Percentiles rank a stretch among this genome's conserved stretches.
Conservation (phyloP, 202 grass and related monocot genomes). For the Carex arenaria region DNA sequence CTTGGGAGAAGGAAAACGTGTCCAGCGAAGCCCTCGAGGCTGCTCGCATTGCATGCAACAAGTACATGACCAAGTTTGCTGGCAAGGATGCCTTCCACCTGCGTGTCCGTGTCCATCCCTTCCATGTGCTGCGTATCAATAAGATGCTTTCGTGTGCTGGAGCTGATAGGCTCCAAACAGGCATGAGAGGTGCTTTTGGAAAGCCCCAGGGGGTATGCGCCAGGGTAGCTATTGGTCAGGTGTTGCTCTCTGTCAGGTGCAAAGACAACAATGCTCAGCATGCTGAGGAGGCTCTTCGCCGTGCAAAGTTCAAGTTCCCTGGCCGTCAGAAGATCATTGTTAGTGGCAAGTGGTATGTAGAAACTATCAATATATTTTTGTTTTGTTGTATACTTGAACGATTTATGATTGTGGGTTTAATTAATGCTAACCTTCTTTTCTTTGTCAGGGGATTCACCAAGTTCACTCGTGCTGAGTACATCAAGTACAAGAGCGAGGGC, state of each 20-base stretch:
- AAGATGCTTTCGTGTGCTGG: slow-evolving; percentile 83
- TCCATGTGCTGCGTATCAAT: slow-evolving; percentile 66
- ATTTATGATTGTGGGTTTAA: slow-evolving; percentile 4
- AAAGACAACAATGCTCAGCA: slow-evolving; percentile 42
- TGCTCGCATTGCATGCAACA: slow-evolving; percentile 65
- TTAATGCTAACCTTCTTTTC: not conserved
- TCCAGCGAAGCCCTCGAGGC: slow-evolving; percentile 62
- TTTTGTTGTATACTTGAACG: not conserved
- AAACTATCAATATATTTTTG: not conserved
- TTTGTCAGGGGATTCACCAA: slow-evolving; percentile 50
- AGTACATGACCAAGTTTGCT: slow-evolving; percentile 70
- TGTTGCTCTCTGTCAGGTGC: slow-evolving; percentile 55
- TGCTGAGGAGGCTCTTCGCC: slow-evolving; percentile 48
- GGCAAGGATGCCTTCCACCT: slow-evolving; percentile 75
- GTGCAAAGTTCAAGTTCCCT: slow-evolving; percentile 78
- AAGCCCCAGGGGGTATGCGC: slow-evolving; percentile 62
- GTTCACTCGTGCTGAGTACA: slow-evolving; percentile 47
- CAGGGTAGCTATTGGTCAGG: slow-evolving; percentile 52
- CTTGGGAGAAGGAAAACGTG: slow-evolving; percentile 85
- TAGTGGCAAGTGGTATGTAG: slow-evolving; percentile 49
- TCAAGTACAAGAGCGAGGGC: slow-evolving; percentile 47
- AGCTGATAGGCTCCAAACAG: slow-evolving; percentile 70
- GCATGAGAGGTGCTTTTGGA: slow-evolving; percentile 64
- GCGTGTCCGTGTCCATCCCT: slow-evolving; percentile 49
- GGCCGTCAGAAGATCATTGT: slow-evolving; percentile 55